phyloP scores from a whole-genome alignment of 768 basidiomycete species.

The Lactarius indigo region DNA sequence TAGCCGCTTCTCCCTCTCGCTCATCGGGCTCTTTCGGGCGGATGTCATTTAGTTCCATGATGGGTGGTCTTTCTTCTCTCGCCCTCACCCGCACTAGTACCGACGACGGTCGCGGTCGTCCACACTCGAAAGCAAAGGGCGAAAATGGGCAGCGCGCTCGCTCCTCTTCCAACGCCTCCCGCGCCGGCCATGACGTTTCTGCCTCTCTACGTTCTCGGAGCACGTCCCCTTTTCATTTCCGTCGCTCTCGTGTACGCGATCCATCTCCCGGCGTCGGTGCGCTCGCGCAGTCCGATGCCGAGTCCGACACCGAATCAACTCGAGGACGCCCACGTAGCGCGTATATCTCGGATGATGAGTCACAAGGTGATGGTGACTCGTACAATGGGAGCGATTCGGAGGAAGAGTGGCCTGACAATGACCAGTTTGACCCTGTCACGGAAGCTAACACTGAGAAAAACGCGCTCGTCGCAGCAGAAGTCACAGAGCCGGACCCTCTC shows the following conservation, averaged over 20 bases:
- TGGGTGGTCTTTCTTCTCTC: constrained; percentile 64
- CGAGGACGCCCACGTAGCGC: constrained; percentile 57
- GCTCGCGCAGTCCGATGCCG: constrained; percentile 59
- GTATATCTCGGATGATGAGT: constrained; percentile 68
- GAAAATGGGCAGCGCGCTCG: constrained; percentile 34
- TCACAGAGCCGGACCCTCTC: constrained; percentile 49
- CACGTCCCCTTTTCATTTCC: constrained; percentile 75
- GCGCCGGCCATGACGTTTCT: constrained; percentile 31
- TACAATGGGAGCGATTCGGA: constrained; percentile 56
- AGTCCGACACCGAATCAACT: constrained; percentile 52
- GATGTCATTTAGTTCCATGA: constrained; percentile 64
- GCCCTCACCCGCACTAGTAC: constrained; percentile 50
- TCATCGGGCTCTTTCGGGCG: constrained; percentile 53
- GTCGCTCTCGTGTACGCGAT: constrained; percentile 60
- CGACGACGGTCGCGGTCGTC: constrained; percentile 43
- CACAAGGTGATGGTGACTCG: constrained; percentile 37
- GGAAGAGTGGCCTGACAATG: constrained; percentile 55
- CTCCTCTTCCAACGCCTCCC: constrained; percentile 44
- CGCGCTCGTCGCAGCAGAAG: constrained; percentile 51
- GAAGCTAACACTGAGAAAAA: constrained; percentile 88
- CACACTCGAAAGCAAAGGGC: constrained; percentile 37
- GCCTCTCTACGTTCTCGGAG: constrained; percentile 59
- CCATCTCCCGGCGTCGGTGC: constrained; percentile 47
- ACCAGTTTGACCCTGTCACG: constrained; percentile 74
- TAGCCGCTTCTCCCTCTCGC: constrained; percentile 30